Base-by-base conservation (phyloP, 441 rosid genomes). In the Arabidopsis hybrid region DNA sequence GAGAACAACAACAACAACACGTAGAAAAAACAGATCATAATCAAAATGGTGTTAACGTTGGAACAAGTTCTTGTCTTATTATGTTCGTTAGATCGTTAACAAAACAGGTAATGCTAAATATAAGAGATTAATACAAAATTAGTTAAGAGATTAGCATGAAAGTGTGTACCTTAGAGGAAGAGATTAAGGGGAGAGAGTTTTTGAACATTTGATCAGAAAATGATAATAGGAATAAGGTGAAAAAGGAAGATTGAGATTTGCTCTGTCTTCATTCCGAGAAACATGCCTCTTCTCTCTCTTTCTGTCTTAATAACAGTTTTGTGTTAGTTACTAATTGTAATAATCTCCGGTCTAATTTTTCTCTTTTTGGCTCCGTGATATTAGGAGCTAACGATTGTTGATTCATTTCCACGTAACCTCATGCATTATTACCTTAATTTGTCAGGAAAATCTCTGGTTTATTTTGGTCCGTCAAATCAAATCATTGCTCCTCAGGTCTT, bases 211-310 rank as follows among this genome's bases (percentile, higher is more conserved):
- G 59, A 65, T 69, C 29, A 7, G 66, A 63, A 63, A 69, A 46
- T 69, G 71, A 69, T 76, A 14, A 76, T 9, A 55, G 52, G 47
- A 73, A 71, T 8, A 35, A 53, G 47, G 32, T 58, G 68, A 60
- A 46, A 35, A 46, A 59, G 1, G 6, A 11, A 73, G 52, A 59
- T 40, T 67, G 73, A 39, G 79, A 68, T 75, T 61, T 75, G 66
- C 67, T 63, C 47, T 49, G 75, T 76, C 79, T 76, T 63, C 75
- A n/a, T 76, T 11, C 79, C 79, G 75, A 76, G 67, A 70, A 76
- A 76, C 67, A 76, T 47, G 79, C 75, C 75, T 76, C 53, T 46
- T 76, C 78, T 43, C 29, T 76, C 59, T 67, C 12, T 56, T 8
- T 36, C 32, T 69, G 79, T 76, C 76, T 49, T 58, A 58, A 56